phyloP scores from a whole-genome alignment of 352 stramenopile species.

The Phytophthora foliorum region DNA sequence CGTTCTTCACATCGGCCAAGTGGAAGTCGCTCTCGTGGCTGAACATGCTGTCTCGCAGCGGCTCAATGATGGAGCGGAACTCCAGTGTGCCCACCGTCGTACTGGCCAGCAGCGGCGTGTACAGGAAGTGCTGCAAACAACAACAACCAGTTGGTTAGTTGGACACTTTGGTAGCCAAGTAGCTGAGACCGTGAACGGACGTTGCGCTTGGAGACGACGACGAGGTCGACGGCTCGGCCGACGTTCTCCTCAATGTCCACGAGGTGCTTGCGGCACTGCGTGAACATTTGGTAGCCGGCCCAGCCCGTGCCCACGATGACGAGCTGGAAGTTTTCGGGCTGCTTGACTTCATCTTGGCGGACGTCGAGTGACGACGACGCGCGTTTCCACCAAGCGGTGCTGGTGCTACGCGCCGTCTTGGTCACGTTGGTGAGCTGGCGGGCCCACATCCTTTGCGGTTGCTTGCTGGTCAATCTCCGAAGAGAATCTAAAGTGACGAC shows the following conservation, averaged over 20 bases:
- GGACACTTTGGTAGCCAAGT: neutral
- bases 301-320: slow-evolving; percentile 86
- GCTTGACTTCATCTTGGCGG: slow-evolving; percentile 36
- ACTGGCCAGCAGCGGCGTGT: slow-evolving; percentile 97
- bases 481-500: slow-evolving; percentile 14
- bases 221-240: slow-evolving; percentile 68
- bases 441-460: slow-evolving; percentile 18
- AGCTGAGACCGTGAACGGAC: slow-evolving; percentile 42
- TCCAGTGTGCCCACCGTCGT: slow-evolving; percentile 97
- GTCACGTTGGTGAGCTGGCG: slow-evolving; percentile 33
- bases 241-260: slow-evolving; percentile 73
- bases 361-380: slow-evolving; percentile 31
- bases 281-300: slow-evolving; percentile 84
- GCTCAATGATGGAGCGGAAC: slow-evolving; percentile 98
- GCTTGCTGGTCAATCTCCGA: neutral
- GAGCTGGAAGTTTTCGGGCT: slow-evolving; percentile 76
- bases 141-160: slow-evolving; percentile 1
- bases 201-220: slow-evolving; percentile 86
- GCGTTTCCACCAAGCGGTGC: slow-evolving; percentile 34
- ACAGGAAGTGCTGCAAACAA: slow-evolving; percentile 95
- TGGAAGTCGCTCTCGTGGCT: slow-evolving; percentile 83
- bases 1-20: slow-evolving; percentile 66
- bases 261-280: slow-evolving; percentile 80
- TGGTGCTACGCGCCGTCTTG: slow-evolving; percentile 30
- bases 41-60: slow-evolving; percentile 89